These are phyloP conservation scores for Kodamaea arcana DNA, from an alignment of 1,139 yeast species.

Conservation along the genomic window DNA sequence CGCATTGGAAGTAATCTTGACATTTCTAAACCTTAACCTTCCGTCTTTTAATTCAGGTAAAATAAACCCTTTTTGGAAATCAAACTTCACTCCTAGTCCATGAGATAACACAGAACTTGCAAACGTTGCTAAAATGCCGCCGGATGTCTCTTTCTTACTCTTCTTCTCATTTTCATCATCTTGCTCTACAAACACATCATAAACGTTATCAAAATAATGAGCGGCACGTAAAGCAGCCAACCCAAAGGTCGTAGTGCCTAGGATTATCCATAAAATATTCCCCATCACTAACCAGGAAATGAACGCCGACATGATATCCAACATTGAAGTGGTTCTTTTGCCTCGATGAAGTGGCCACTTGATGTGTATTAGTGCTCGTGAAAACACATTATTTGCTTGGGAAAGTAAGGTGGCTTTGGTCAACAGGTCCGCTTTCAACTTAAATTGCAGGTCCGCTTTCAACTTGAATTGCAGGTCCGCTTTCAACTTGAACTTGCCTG, in stretches of 20 bases:
- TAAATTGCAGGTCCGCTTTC: too few species aligned
- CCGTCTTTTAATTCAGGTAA: slow-evolving; percentile 56
- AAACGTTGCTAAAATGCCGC: slow-evolving; percentile 25
- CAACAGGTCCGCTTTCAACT: too few species aligned
- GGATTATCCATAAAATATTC: slow-evolving; percentile 52
- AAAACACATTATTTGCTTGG: slow-evolving; percentile 39
- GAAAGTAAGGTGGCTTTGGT: slow-evolving; percentile 40
- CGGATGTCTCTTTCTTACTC: slow-evolving; percentile 16
- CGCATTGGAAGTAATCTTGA: slow-evolving; percentile 32
- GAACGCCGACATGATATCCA: slow-evolving; percentile 56
- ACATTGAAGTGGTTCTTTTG: slow-evolving; percentile 43
- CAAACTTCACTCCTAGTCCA: slow-evolving; percentile 37
- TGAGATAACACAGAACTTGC: slow-evolving; percentile 36
- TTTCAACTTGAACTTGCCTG: too few species aligned
- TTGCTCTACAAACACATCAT: slow-evolving; percentile 15
- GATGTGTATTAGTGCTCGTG: slow-evolving; percentile 46
- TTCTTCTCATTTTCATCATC: slow-evolving; percentile 9
- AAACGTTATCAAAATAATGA: slow-evolving; percentile 35
- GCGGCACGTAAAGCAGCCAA: slow-evolving; percentile 48
- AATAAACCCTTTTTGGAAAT: slow-evolving; percentile 33
- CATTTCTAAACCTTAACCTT: slow-evolving; percentile 54
- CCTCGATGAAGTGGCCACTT: slow-evolving; percentile 57
- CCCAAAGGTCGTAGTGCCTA: slow-evolving; percentile 65
- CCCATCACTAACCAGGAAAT: slow-evolving; percentile 56
- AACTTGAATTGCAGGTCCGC: too few species aligned